Base-by-base conservation (phyloP, 306 rosid genomes). In the Vicia faba region DNA sequence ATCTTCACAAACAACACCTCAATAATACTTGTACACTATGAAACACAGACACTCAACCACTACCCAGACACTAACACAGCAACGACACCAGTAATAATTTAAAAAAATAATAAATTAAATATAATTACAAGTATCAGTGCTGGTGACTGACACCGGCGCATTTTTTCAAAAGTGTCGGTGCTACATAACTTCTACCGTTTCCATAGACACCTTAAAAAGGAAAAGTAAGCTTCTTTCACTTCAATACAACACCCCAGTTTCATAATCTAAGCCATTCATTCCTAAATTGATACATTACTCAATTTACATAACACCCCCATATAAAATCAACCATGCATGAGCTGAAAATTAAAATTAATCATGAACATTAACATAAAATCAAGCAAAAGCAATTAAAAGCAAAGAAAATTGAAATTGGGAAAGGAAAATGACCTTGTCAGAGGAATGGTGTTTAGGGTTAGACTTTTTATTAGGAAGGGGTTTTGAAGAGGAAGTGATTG, bases 371-470 rank as follows among this genome's bases (percentile, higher is more conserved):
- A 4, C 9, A 23, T 26, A 8, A 64, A 64, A 44, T 14, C 6
- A 43, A 64, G 45, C 13, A 20, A 20, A 20, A 20, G 23, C 58
- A 26, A 46, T 14, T 15, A 28, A 0, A 1, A 28, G 36, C 13
- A 55, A 35, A 0, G 8, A 46, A 18, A 29, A 62, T 39, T 10
- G 61, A 56, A 55, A 54, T 39, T 43, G 51, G 20, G 12, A 54
- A 26, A 43, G 5, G 45, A 40, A 56, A 67, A 14, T 1, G 8
- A 88, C 99, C 96, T 90, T 93, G 39, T 90, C 96, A 45, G 95
- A 82, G 65, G 95, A 77, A 61, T 92, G 91, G 59, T 86, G 61
- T 71, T 71, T 88, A 72, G 78, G 56, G 77, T 85, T 87, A 55
- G 83, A 26, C 79, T 95, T 95, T 78, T 84, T 91, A 57, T 69